phyloP scores from a whole-genome alignment of 108 stramenopile genomes.

The Chaetoceros muelleri region DNA sequence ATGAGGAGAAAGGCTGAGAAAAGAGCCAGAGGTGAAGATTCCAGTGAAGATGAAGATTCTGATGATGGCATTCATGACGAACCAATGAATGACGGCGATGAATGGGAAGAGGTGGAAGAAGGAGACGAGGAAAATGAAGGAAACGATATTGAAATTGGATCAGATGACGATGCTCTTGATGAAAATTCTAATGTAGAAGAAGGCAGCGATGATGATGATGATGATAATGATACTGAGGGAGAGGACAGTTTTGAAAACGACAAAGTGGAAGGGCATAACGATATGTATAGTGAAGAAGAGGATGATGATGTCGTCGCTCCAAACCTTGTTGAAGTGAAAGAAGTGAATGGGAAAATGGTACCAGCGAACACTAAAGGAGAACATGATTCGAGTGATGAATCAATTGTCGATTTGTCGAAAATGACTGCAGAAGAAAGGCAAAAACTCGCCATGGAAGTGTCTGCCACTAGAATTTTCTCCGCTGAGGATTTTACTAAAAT shows the following conservation, averaged over 20 bases:
- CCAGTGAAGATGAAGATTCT: constrained; percentile 24
- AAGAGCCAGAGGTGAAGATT: constrained; percentile 8
- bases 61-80: constrained; percentile 15
- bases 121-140: constrained; percentile 42
- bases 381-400: constrained; percentile 15
- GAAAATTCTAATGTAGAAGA: constrained; percentile 31
- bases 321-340: background rate
- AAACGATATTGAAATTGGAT: constrained; percentile 28
- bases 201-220: constrained; percentile 26
- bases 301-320: constrained; percentile 41
- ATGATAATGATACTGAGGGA: constrained; percentile 33
- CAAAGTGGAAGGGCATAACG: no score
- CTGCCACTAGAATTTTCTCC: constrained; percentile 72
- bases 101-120: constrained; percentile 29
- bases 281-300: constrained; percentile 65
- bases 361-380: constrained; percentile 6
- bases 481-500: constrained; percentile 79
- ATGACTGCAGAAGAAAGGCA: constrained; percentile 61
- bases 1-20: constrained; percentile 17
- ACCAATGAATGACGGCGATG: constrained; percentile 16
- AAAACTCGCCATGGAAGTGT: constrained; percentile 64
- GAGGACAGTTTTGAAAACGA: constrained; percentile 36
- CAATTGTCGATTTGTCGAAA: constrained; percentile 45
- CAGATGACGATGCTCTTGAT: constrained; percentile 27
- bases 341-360: constrained; percentile 8